phyloP scores from a whole-genome alignment of 1,284 basidiomycete species.

The Ceratobasidium sp. region DNA sequence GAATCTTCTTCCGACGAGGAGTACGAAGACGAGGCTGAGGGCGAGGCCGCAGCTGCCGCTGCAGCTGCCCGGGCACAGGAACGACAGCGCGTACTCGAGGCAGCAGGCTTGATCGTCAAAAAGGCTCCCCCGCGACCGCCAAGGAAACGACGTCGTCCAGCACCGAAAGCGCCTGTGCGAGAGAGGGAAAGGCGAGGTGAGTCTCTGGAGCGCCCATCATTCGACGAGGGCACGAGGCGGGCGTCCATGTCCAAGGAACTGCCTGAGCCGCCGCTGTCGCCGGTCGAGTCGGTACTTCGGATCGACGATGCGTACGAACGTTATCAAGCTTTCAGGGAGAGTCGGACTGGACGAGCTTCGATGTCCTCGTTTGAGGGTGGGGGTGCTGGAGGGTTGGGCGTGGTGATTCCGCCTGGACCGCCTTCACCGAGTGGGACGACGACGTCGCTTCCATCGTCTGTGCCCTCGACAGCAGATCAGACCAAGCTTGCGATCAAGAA shows the following conservation, averaged over 20 bases:
- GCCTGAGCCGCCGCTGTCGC: constrained; percentile 57
- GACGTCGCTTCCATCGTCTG: constrained; percentile 45
- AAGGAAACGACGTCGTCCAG: constrained; percentile 55
- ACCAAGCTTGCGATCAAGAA: constrained; percentile 50
- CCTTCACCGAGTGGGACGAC: constrained; percentile 43
- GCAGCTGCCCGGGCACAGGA: constrained; percentile 72
- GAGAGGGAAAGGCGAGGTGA: constrained; percentile 47
- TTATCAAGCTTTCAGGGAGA: constrained; percentile 79
- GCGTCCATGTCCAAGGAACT: constrained; percentile 49
- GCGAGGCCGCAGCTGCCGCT: constrained; percentile 55
- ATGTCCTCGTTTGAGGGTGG: constrained; percentile 62
- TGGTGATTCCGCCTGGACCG: constrained; percentile 38
- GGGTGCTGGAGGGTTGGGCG: constrained; percentile 51
- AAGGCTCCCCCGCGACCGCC: constrained; percentile 43
- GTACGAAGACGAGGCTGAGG: constrained; percentile 55
- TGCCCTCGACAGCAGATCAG: constrained; percentile 45
- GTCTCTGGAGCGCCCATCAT: constrained; percentile 48
- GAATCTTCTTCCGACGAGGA: constrained; percentile 55
- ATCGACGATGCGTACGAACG: constrained; percentile 90
- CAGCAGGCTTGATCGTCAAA: constrained; percentile 84
- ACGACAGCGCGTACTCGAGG: constrained; percentile 80
- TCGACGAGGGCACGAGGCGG: constrained; percentile 46
- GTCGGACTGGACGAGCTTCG: constrained; percentile 61
- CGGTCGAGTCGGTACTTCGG: constrained; percentile 53
- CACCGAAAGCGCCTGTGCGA: constrained; percentile 49